Base-by-base conservation (phyloP, 2,329 filamentous ascomycete species). In the Verticillium nubilum region DNA sequence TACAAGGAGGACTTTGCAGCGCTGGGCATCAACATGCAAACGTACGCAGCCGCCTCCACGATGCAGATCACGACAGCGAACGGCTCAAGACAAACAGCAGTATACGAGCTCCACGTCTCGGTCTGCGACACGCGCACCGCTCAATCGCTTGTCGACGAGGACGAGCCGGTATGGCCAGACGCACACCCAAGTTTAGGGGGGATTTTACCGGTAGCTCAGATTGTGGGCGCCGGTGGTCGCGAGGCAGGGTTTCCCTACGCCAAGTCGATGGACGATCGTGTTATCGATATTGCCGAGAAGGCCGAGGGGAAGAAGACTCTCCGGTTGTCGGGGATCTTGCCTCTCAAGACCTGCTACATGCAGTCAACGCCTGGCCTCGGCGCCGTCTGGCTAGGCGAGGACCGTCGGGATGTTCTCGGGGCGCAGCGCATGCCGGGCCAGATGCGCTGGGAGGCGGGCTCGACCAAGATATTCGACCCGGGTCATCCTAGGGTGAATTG, bases 401-500 rank as follows among this genome's bases (percentile, higher is more conserved):
- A 77, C 59, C 69, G 78, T 23, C 70, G 72, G 58, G 76, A 80
- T 52, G 76, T 80, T 5, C 64, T 81, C 3, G 76, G 78, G 1
- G 67, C 72, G 5, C 68, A 66, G 17, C 71, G 73, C 23, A 68
- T 80, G 63, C 78, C 78, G 12, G 74, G 72, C 1, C 69, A 72
- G 35, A 67, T 66, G 62, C 62, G 65, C 9, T 67, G 64, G 58
- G 59, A 61, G 52, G 63, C 62, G 3, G 63, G 62, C 5, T 57
- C 58, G 10, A 54, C 33, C n/a, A 26, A 50, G 52, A 29, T 61
- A 6, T 58, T 65, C 28, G 23, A 63, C n/a, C 58, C 59, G 25
- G 57, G 56, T 1, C 54, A 64, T 10, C 58, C 57, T 6, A 29
- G 54, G 10, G 25, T 58, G 47, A 35, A 55, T 2, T 54, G 59